Base-by-base conservation (phyloP, 2,329 filamentous ascomycete genomes). In the Metarhizium sp. region DNA sequence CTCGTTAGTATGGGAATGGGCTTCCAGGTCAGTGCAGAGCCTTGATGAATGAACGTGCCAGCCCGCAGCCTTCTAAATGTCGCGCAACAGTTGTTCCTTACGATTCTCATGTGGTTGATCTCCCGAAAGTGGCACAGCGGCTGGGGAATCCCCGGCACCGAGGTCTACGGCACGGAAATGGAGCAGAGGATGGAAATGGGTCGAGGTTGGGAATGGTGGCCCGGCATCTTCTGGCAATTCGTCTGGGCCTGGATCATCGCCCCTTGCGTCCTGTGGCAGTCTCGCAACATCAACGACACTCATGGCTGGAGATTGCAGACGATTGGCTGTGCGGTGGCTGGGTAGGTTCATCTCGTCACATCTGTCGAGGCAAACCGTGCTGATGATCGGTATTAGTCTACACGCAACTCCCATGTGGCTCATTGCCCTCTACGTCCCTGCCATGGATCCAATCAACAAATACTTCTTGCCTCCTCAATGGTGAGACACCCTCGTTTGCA, bases 381-480 rank as follows among this genome's bases (percentile, higher is more conserved):
- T 34, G 32, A 58, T 57, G 49, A 57, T 54, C n/a, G 13, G 7
- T 14, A 29, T 30, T 45, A 82, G 80, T 49, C 73, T 87, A 10
- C 82, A 78, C 46, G 84, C 82, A 11, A 79, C 82, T 2, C 84
- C 85, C 0, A 76, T 87, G 70, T 87, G 82, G 80, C 74, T 87
- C 40, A 69, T 84, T 40, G 83, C 80, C 45, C 71, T 80, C 2
- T 75, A 78, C 56, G 71, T 73, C 1, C 75, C 78, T 6, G 71
- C 59, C 1, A 77, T 84, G 67, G 71, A 68, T 3, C 61, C 67
- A 0, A 69, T 84, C 52, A 83, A 84, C 64, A 63, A 64, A 20
- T 77, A 77, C 61, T 83, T 75, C 60, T 66, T 79, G 3, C 80
- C 83, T 30, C 78, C 81, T 10, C 78, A 83, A 67, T 86, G 83